Percentiles rank a stretch among this genome's conserved stretches.
Evolutionary conservation across 2,329 filamentous ascomycete genomes (phyloP).

Genomic region (Xylariaceae sp.): DNA sequence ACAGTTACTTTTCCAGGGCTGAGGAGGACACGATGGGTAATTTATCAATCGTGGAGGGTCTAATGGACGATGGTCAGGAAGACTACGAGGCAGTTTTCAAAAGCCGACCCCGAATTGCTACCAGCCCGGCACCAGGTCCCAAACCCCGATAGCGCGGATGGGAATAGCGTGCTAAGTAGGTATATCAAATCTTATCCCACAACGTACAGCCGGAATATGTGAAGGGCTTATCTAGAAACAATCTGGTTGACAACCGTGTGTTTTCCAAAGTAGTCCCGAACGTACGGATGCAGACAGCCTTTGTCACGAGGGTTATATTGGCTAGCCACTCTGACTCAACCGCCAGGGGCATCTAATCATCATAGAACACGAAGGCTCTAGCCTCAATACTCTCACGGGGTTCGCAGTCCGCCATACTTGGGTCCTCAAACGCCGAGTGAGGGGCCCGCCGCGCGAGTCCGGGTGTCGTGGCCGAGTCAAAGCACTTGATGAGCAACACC

Average conservation of each 20-base stretch:
- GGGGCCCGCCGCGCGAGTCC: constrained; percentile 48
- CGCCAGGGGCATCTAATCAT: constrained; percentile 10
- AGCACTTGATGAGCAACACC: constrained; percentile 55
- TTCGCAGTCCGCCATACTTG: constrained; percentile 38
- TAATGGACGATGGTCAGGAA: constrained; percentile 61
- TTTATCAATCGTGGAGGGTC: constrained; percentile 46
- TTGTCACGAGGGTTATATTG: not conserved
- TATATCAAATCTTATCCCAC: too few relatives aligned
- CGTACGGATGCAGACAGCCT: too few relatives aligned
- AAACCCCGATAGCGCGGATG: not conserved
- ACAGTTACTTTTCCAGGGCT: constrained; percentile 45
- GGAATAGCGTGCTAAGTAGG: too few relatives aligned
- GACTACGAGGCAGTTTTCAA: constrained; percentile 72
- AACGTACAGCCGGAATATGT: too few relatives aligned
- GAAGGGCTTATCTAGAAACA: too few relatives aligned
- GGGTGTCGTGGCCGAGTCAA: constrained; percentile 47
- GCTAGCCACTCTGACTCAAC: not conserved
- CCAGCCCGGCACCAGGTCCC: constrained; percentile 62
- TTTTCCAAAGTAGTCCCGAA: too few relatives aligned
- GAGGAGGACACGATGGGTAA: constrained; percentile 41
- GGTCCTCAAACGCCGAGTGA: constrained; percentile 52
- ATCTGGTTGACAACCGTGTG: too few relatives aligned
- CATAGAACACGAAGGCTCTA: constrained; percentile 48
- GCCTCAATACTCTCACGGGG: constrained; percentile 55
- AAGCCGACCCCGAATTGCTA: constrained; percentile 73